Evolutionary conservation across 208 protist genomes (phyloP).

Genomic region (Leishmania lainsoni): DNA sequence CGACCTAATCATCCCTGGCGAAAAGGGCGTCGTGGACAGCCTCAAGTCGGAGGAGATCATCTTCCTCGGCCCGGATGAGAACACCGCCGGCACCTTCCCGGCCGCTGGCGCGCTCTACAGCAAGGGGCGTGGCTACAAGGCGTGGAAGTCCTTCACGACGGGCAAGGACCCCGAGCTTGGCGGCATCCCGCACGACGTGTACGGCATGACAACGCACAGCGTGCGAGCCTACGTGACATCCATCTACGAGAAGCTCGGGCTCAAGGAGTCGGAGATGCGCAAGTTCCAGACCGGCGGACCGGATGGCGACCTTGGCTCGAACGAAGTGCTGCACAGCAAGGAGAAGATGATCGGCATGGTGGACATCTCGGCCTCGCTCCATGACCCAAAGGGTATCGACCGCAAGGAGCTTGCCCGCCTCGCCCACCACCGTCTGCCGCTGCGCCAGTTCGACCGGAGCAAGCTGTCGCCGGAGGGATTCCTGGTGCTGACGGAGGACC

Average conservation of each 20-base stretch:
- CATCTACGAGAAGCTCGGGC: constrained; percentile 82
- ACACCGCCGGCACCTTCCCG: constrained; percentile 91
- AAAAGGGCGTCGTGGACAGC: constrained; percentile 82
- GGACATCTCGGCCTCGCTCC: constrained; percentile 94
- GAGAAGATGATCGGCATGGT: constrained; percentile 94
- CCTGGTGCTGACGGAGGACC: constrained; percentile 90
- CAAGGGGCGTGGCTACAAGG: constrained; percentile 81
- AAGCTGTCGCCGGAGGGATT: constrained; percentile 91
- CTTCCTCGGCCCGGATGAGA: constrained; percentile 96
- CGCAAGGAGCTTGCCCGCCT: constrained; percentile 87
- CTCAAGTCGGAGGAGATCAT: constrained; percentile 91
- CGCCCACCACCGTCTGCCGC: constrained; percentile 72
- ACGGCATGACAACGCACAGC: constrained; percentile 96
- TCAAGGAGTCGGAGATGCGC: constrained; percentile 88
- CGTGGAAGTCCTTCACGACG: constrained; percentile 97
- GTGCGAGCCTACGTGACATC: constrained; percentile 94
- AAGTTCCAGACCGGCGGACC: constrained; percentile 97
- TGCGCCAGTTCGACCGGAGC: constrained; percentile 84
- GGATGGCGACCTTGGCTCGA: constrained; percentile 96
- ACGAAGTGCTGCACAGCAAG: constrained; percentile 94
- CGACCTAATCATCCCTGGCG: constrained; percentile 88
- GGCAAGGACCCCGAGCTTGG: constrained; percentile 93
- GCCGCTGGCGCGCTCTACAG: constrained; percentile 75
- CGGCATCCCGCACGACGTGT: constrained; percentile 96
- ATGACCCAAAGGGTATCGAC: constrained; percentile 93